Base-by-base conservation (phyloP, 306 rosid genomes). In the Rosa chinensis region DNA sequence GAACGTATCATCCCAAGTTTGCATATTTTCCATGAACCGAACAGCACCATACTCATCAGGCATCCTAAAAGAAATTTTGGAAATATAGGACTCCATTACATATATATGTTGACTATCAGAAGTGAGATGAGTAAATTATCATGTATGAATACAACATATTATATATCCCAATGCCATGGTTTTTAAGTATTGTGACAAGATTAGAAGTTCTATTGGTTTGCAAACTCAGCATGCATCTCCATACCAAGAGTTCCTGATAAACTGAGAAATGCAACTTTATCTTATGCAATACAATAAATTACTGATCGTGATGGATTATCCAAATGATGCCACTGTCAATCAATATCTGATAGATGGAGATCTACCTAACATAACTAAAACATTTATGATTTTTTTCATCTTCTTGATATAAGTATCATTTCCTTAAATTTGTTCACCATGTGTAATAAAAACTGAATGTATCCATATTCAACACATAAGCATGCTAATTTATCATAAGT, bases 1-100 rank as follows among this genome's bases (percentile, higher is more conserved):
- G 73, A 68, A 69, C 43, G 73, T 69, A 10, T 69, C 53, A 69
- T n/a, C 52, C 18, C 23, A 69, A n/a, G 49, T 69, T 69, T 69
- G 35, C 16, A 43, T 10, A 3, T 10, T 18, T n/a, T 43, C 20
- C 53, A 14, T 44, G 37, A 44, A 23, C 8, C 52, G n/a, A 63
- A 63, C 69, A 28, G 42, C 43, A 32, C 7, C 18, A 32, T 32
- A 32, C 35, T 32, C 35, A 67, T 40, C 50, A 67, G 12, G 62
- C 71, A 20, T 69, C 73, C 52, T 8, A 43, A 44, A 42, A 43
- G 7, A 48, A n/a, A 47, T 4, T 43, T 20, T 21, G 37, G 66
- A 23, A 23, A 59, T 23, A 3, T 11, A 59, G 2, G 66, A 9
- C 16, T 23, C 35, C 66, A 23, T 56, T 5, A 16, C 62, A 56